These are phyloP conservation scores for Endocalyx cinctus DNA, from an alignment of 2,329 filamentous ascomycete genomes.

Conservation along the genomic window DNA sequence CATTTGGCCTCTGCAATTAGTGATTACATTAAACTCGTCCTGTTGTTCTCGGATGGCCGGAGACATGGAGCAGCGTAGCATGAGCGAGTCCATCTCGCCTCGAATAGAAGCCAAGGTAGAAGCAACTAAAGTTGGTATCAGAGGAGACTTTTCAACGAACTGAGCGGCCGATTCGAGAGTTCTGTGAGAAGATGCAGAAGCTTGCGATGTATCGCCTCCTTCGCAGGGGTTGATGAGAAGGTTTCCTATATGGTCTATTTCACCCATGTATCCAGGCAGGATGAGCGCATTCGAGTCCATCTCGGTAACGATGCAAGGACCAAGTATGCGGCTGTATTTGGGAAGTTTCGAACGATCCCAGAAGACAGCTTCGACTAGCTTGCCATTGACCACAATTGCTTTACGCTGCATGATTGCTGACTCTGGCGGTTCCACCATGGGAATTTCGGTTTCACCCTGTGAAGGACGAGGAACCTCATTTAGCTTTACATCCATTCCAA, in stretches of 20 bases:
- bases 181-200: slow-evolving; percentile 29
- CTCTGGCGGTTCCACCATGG: slow-evolving; percentile 20
- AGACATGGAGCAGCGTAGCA: slow-evolving; percentile 47
- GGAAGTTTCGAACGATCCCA: slow-evolving; percentile 39
- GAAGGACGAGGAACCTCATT: slow-evolving; percentile 31
- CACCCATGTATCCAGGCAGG: slow-evolving; percentile 39
- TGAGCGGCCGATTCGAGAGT: slow-evolving; percentile 31
- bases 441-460: slow-evolving; percentile 10
- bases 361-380: slow-evolving; percentile 34
- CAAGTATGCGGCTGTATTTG: slow-evolving; percentile 34
- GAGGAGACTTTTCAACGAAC: slow-evolving; percentile 32
- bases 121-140: slow-evolving; percentile 39
- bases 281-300: slow-evolving; percentile 49
- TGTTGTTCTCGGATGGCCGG: slow-evolving; percentile 47
- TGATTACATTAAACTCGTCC: slow-evolving; percentile 49
- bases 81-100: slow-evolving; percentile 45
- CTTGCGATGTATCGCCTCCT: slow-evolving; percentile 18
- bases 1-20: slow-evolving; percentile 43
- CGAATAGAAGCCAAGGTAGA: slow-evolving; percentile 41
- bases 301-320: slow-evolving; percentile 43
- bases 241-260: slow-evolving; percentile 43
- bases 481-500: slow-evolving; percentile 37
- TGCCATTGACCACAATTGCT: slow-evolving; percentile 34
- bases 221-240: slow-evolving; percentile 40
- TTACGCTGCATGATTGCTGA: slow-evolving; percentile 33